Percentiles rank a stretch among this genome's conserved stretches.
phyloP scores from a whole-genome alignment of 1,139 yeast species.

The Hemisphaericaspora xylanilytica region DNA sequence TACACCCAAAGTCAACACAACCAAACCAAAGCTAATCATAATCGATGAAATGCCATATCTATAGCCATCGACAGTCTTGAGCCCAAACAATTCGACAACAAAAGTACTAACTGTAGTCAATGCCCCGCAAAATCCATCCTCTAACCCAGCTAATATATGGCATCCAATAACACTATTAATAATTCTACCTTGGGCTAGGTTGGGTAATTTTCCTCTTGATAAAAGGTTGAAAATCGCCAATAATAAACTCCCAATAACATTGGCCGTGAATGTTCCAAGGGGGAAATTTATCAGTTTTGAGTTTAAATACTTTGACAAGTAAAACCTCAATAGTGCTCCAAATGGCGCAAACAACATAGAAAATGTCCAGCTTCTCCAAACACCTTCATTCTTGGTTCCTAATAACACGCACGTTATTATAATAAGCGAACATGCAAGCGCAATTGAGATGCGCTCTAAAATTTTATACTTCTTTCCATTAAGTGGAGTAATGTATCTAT shows the following conservation, averaged over 20 bases:
- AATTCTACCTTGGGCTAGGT: constrained; percentile 24
- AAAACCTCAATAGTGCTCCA: constrained; percentile 62
- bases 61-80: constrained; percentile 33
- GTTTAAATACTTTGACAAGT: constrained; percentile 51
- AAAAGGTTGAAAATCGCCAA: constrained; percentile 56
- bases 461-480: constrained; percentile 14
- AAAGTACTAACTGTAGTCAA: constrained; percentile 79
- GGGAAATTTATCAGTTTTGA: constrained; percentile 47
- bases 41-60: constrained; percentile 41
- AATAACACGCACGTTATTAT: constrained; percentile 45
- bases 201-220: constrained; percentile 38
- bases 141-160: constrained; percentile 55
- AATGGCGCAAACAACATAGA: constrained; percentile 58
- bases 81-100: constrained; percentile 57
- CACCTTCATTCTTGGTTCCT: constrained; percentile 31
- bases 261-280: constrained; percentile 73
- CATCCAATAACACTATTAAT: constrained; percentile 38
- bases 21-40: constrained; percentile 33
- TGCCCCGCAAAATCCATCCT: constrained; percentile 74
- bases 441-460: constrained; percentile 20
- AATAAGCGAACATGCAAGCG: constrained; percentile 31
- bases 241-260: constrained; percentile 55
- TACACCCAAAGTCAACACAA: constrained; percentile 52
- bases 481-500: constrained; percentile 41
- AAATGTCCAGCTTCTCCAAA: constrained; percentile 67